Evolutionary conservation across 73 alveolate genomes (phyloP).

Genomic region (Symbiodinium natans): DNA sequence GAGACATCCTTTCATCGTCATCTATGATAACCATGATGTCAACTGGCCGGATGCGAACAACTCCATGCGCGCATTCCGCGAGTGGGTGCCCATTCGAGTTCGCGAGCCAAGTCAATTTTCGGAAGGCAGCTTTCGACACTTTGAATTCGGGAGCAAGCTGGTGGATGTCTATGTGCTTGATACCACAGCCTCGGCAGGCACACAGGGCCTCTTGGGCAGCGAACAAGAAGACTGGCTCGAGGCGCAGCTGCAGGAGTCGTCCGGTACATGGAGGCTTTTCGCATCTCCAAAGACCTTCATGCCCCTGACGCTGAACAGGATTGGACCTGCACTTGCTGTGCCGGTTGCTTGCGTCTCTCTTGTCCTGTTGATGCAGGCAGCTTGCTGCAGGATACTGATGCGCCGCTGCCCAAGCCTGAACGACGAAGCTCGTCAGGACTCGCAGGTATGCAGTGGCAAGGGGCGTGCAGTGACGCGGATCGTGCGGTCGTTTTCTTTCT

Average conservation of each 20-base stretch:
- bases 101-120: not conserved
- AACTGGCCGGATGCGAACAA: not conserved
- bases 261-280: not conserved
- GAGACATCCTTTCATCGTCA: not conserved
- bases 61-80: not conserved
- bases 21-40: not conserved
- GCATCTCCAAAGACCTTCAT: slow-evolving; percentile 1
- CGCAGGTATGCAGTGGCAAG: too few relatives aligned
- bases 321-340: not conserved
- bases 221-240: not conserved
- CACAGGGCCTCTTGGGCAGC: not conserved
- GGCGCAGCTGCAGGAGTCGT: not conserved
- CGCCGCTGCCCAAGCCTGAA: too few relatives aligned
- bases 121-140: not conserved
- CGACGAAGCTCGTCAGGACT: too few relatives aligned
- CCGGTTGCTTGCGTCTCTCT: not conserved
- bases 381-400: not conserved
- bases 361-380: not conserved
- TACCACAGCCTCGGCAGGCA: not conserved
- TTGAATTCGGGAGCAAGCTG: not conserved
- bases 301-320: not conserved
- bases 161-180: not conserved
- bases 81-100: not conserved
- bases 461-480: not conserved
- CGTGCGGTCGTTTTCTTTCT: not conserved